Conservation (phyloP, 345 rosid genomes). For the Citrus inodora region DNA sequence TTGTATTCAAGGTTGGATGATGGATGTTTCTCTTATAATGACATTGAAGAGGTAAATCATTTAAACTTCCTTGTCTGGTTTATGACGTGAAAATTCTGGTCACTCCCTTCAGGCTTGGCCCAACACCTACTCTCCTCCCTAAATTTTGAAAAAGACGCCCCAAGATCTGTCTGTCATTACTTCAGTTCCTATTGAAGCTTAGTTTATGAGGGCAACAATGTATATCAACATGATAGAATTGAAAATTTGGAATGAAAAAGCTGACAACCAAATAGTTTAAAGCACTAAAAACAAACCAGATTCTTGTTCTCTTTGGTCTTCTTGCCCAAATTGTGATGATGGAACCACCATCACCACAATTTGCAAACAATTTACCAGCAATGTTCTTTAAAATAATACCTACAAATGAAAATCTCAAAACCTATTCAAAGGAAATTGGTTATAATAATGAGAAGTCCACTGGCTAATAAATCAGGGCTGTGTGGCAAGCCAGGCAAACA, state of each 20-base stretch:
- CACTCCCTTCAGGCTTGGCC: background rate
- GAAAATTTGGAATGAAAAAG: background rate
- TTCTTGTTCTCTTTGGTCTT: background rate
- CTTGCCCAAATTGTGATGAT: background rate
- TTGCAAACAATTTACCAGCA: no score
- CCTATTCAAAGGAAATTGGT: no score
- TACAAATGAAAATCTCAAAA: no score
- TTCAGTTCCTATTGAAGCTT: background rate
- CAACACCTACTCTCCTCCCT: background rate
- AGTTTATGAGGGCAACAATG: background rate
- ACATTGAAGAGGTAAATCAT: slow-evolving; percentile 49
- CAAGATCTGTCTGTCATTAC: no score
- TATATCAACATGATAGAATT: background rate
- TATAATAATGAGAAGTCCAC: no score
- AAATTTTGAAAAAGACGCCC: no score
- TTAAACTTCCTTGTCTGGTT: background rate
- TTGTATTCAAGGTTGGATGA: slow-evolving; percentile 30
- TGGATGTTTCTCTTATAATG: slow-evolving; percentile 30
- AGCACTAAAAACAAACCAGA: background rate
- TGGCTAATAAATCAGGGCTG: no score
- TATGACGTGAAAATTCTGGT: background rate
- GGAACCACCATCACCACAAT: no score
- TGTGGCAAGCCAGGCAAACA: no score
- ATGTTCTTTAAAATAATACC: no score
- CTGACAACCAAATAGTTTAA: background rate